Base-by-base conservation (phyloP, 768 basidiomycete genomes). In the Mycena rosella region DNA sequence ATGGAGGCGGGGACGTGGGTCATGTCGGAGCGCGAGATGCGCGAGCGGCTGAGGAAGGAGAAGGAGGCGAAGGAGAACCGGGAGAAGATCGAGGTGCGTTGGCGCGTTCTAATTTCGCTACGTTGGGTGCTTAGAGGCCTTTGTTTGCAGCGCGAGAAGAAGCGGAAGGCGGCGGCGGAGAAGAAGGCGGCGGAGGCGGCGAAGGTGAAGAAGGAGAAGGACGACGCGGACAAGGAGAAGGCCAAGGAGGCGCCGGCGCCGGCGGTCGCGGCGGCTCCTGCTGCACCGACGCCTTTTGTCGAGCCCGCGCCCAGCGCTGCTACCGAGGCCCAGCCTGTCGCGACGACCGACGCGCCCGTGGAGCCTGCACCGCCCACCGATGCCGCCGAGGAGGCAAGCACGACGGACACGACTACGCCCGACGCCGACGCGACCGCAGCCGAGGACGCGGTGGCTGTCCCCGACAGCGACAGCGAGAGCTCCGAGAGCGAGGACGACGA, bases 1-100 rank as follows among this genome's bases (percentile, higher is more conserved):
- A 80, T 83, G 24, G 89, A 86, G 15, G 90, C 89, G 24, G 83
- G 82, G 1, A 85, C 80, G 42, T 96, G 95, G 95, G 93, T 95
- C 18, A 78, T 86, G 56, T 82, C 84, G 58, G 94, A 95, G 81
- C 86, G 92, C 69, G 88, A 89, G 78, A 88, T 95, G 84, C 84
- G 86, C 69, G 92, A 92, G 79, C 85, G 90, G 71, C 80, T 94
- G 67, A 85, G 86, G 80, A 85, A 86, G 73, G 93, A 95, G 81
- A 90, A 89, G 73, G 92, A 93, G 75, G 90, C 85, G 56, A 82
- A 87, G 47, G 92, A 92, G 74, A 74, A 85, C 51, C 88, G 89
- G 78, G 88, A 91, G 75, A 91, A 89, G 75, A 77, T 85, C 54
- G 85, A 90, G 76, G 91, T 93, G 78, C 72, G 88, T 82, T 24